Evolutionary conservation across 2,329 filamentous ascomycete species (phyloP).

Genomic region (Dothideomycetes sp.): DNA sequence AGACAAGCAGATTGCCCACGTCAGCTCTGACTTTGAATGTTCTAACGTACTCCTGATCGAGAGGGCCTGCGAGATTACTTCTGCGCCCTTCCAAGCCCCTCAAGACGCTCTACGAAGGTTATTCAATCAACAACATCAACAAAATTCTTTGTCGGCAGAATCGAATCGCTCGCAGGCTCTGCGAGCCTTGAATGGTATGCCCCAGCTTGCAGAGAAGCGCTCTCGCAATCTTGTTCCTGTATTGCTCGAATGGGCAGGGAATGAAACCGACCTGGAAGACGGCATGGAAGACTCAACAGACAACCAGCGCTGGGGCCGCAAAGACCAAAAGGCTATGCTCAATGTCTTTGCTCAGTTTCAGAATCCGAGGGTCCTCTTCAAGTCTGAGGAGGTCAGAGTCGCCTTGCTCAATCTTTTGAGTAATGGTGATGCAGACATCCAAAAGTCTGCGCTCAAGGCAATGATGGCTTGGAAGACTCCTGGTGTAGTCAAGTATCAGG

Average conservation of each 20-base stretch:
- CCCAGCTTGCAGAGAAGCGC: conserved; percentile 70
- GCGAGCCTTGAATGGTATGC: conserved; percentile 62
- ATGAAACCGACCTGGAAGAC: conserved; percentile 8
- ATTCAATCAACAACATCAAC: conserved; percentile 55
- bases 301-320: conserved; percentile 49
- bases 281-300: conserved; percentile 1
- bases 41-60: conserved; percentile 55
- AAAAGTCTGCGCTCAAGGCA: conserved; percentile 73
- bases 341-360: conserved; percentile 71
- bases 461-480: conserved; percentile 83
- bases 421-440: conserved; percentile 84
- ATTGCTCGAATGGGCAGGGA: conserved; percentile 65
- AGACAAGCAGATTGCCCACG: conserved; percentile 10
- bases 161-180: conserved; percentile 67
- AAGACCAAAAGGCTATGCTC: conserved; percentile 76
- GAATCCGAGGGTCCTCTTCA: conserved; percentile 78
- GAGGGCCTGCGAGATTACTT: conserved; percentile 1
- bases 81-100: conserved; percentile 25
- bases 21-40: conserved; percentile 71
- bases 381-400: conserved; percentile 62
- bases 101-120: conserved; percentile 47
- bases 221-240: conserved; percentile 78
- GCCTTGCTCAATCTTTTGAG: conserved; percentile 65
- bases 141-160: conserved; percentile 38
- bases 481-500: conserved; percentile 65